Evolutionary conservation across 805 yeast genomes (phyloP).

Genomic region (Monosporozyma aquatica): DNA sequence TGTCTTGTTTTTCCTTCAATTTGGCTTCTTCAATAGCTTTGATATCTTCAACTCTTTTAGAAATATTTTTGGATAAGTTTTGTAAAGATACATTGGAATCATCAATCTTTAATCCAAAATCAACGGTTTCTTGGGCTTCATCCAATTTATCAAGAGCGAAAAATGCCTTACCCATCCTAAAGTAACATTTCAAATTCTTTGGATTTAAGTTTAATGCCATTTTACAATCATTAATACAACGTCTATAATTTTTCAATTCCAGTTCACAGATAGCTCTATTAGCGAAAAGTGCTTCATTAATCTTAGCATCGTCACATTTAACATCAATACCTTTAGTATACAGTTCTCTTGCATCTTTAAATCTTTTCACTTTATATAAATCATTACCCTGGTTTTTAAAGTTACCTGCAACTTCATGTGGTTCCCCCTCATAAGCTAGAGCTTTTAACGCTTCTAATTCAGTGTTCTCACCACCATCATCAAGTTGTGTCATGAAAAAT

Average conservation of each 20-base stretch:
- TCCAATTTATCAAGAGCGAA: conserved; percentile 54
- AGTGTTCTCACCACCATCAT: conserved; percentile 65
- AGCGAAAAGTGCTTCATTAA: conserved; percentile 55
- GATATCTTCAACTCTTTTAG: conserved; percentile 31
- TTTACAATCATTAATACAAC: conserved; percentile 80
- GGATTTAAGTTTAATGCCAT: conserved; percentile 58
- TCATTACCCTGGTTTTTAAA: conserved; percentile 94
- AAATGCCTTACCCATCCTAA: conserved; percentile 76
- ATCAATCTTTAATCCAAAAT: conserved; percentile 58
- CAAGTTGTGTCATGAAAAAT: conserved; percentile 85
- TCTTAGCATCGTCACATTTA: conserved; percentile 44
- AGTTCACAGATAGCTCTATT: conserved; percentile 91
- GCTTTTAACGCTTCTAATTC: conserved; percentile 84
- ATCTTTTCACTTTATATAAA: conserved; percentile 61
- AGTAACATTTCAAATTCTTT: conserved; percentile 73
- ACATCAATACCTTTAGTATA: conserved; percentile 76
- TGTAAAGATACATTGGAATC: conserved; percentile 48
- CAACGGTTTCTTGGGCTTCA: conserved; percentile 60
- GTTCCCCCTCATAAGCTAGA: conserved; percentile 91
- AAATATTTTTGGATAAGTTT: conserved; percentile 36
- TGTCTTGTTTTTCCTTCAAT: conserved; percentile 21
- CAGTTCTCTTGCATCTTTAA: conserved; percentile 63
- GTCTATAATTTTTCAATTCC: conserved; percentile 74
- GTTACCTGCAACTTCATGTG: conserved; percentile 80
- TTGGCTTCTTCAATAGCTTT: conserved; percentile 25